Evolutionary conservation across 2,329 filamentous ascomycete genomes (phyloP), one percentile per base, ranked within the genome.

Genomic region (Colletotrichum neosansevieriae): DNA sequence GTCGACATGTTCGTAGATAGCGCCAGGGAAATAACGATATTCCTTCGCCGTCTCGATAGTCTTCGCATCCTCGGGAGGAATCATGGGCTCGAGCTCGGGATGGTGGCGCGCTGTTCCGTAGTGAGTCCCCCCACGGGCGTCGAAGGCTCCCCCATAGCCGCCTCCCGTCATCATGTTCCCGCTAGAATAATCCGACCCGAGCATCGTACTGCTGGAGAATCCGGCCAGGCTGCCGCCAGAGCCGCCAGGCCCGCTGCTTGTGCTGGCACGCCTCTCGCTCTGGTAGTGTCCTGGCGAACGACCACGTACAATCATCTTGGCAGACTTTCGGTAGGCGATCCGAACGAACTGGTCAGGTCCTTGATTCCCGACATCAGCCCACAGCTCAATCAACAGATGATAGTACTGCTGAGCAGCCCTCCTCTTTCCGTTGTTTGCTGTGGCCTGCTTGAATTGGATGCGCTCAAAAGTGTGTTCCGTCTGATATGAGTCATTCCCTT

Each of bases 361-460:
- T 72, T 79, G 82, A 11, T 11, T 12, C 2, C 88, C 85, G 7
- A 93, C 81, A 71, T 94, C 90, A 7, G 88, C 93, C 79, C 89
- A 93, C 1, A 97, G 87, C 76, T 97, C 94, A 4, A 97, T 91
- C 51, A 97, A 88, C n/a, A 98, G 85, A 74, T 96, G 93, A 75
- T 97, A 97, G 78, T 94, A 97, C 74, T 97, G 94, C 76, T 98
- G 94, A 17, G 94, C 93, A 1, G 94, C 94, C 64, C 94, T 86
- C 72, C 94, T 87, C 78, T 97, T 97, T 53, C 94, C 94, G 73
- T 98, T 98, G 81, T 97, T 98, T 24, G 94, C 93, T 0, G 94
- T 97, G 1, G 94, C 94, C 72, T 93, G 93, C 78, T 97, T 97
- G 86, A 97, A 98, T 74, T 97, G 94, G 58, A 97, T 96, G 11